Conservation (phyloP, 495 filamentous ascomycete species). For the Mytilinidion resinicola region DNA sequence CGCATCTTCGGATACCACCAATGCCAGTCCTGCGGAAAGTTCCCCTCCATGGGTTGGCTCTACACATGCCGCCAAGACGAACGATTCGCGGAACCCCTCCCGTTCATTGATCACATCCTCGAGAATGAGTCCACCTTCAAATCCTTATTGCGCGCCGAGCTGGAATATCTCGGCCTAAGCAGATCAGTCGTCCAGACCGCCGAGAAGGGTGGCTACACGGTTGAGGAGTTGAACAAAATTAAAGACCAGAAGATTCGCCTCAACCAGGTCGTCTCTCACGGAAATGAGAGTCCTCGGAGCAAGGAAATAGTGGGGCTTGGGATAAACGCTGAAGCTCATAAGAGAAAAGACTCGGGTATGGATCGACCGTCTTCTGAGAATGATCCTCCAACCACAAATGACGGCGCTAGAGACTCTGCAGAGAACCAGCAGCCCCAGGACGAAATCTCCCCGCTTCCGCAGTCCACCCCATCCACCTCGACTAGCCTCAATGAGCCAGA, state of each 20-base stretch:
- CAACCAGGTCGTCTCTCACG: conserved; percentile 6
- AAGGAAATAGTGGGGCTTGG: no score
- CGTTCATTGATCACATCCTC: neutral
- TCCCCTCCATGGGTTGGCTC: conserved; percentile 54
- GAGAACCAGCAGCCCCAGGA: no score
- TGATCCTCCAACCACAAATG: neutral
- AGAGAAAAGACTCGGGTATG: no score
- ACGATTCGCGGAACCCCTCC: neutral
- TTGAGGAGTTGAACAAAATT: conserved; percentile 40
- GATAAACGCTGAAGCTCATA: no score
- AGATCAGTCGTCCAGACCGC: conserved; percentile 43
- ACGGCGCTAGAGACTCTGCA: neutral
- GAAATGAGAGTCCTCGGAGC: no score
- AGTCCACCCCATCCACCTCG: no score
- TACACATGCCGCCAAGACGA: conserved; percentile 59
- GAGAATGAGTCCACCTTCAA: neutral
- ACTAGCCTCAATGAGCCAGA: no score
- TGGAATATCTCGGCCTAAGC: conserved; percentile 34
- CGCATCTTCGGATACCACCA: conserved; percentile 42
- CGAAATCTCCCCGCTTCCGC: no score
- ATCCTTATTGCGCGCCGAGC: conserved; percentile 22
- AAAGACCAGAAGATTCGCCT: conserved; percentile 39
- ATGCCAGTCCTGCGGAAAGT: conserved; percentile 49
- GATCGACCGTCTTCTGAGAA: neutral
- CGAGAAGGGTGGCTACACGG: conserved; percentile 46